A percentile compares a stretch with the other conserved stretches of the same genome.
Evolutionary conservation across 1,139 yeast genomes (phyloP).

Genomic region (Hanseniaspora gamundiae): DNA sequence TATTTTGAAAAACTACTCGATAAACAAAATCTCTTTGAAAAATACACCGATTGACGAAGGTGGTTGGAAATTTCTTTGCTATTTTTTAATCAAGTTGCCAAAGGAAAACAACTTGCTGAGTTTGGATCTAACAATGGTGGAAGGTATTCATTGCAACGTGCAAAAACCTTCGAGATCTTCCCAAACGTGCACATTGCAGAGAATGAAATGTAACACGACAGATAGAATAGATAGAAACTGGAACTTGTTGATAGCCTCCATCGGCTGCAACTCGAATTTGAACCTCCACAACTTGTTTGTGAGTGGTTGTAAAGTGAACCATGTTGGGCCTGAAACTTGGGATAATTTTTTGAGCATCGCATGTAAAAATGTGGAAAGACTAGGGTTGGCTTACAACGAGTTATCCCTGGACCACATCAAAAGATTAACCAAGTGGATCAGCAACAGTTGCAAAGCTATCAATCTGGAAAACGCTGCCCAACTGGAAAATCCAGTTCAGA

Average conservation of each 20-base stretch:
- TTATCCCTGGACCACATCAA: conserved; percentile 39
- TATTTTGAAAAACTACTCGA: conserved; percentile 29
- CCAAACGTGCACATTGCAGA: conserved; percentile 19
- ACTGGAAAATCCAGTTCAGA: conserved; percentile 8
- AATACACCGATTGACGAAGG: conserved; percentile 55
- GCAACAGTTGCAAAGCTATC: conserved; percentile 13
- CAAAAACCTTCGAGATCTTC: conserved; percentile 34
- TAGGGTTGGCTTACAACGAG: conserved; percentile 62
- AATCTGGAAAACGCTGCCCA: background rate
- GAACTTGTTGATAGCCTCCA: conserved; percentile 55
- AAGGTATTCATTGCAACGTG: conserved; percentile 44
- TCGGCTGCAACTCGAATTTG: conserved; percentile 36
- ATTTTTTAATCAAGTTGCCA: conserved; percentile 44
- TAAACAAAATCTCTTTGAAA: conserved; percentile 51
- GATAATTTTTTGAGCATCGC: conserved; percentile 41
- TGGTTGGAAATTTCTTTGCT: conserved; percentile 63
- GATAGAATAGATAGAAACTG: conserved; percentile 52
- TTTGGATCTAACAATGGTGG: conserved; percentile 62
- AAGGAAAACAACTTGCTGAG: conserved; percentile 38
- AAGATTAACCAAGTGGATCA: conserved; percentile 40
- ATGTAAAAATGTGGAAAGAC: conserved; percentile 36
- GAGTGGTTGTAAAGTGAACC: conserved; percentile 56
- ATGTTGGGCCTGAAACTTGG: conserved; percentile 19
- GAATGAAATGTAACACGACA: conserved; percentile 49
- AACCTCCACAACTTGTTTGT: conserved; percentile 63